phyloP scores from a whole-genome alignment of 192 early-diverging fungal species.

The Tieghemiomyces parasiticus region DNA sequence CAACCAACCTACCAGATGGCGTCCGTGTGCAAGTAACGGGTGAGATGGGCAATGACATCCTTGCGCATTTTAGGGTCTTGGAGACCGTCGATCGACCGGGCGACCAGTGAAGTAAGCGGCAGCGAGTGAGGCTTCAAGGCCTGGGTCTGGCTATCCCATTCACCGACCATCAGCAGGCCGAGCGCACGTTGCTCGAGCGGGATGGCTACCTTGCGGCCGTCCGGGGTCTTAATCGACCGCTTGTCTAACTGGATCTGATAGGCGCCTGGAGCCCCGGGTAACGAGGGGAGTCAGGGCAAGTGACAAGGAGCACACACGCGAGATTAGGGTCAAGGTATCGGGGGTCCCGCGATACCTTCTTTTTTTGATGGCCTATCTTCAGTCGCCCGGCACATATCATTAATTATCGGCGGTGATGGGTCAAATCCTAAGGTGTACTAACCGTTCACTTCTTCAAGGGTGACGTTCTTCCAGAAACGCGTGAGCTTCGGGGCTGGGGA shows the following conservation, averaged over 20 bases:
- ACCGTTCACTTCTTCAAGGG: no score
- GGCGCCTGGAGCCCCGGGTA: no score
- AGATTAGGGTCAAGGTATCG: no score
- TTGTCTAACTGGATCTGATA: slow-evolving; percentile 62
- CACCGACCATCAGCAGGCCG: slow-evolving; percentile 72
- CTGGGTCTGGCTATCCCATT: slow-evolving; percentile 84
- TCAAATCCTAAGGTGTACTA: no score
- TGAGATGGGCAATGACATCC: slow-evolving; percentile 58
- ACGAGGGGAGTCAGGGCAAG: no score
- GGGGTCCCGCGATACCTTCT: no score
- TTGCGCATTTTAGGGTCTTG: slow-evolving; percentile 35
- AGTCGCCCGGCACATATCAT: no score
- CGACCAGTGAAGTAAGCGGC: slow-evolving; percentile 83
- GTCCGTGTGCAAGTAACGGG: slow-evolving; percentile 78
- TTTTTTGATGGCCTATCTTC: no score
- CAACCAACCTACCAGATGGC: slow-evolving; percentile 50
- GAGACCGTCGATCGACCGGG: slow-evolving; percentile 67
- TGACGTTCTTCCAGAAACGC: no score
- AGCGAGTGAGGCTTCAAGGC: slow-evolving; percentile 71
- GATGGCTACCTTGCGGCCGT: slow-evolving; percentile 48
- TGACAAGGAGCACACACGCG: no score
- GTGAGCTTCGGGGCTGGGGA: no score
- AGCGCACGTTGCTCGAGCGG: slow-evolving; percentile 37
- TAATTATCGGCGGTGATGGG: no score
- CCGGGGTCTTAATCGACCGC: slow-evolving; percentile 71